A percentile compares a stretch with the other conserved stretches of the same genome.
Evolutionary conservation across 345 rosid genomes (phyloP).

Genomic region (Citrus hindsii): DNA sequence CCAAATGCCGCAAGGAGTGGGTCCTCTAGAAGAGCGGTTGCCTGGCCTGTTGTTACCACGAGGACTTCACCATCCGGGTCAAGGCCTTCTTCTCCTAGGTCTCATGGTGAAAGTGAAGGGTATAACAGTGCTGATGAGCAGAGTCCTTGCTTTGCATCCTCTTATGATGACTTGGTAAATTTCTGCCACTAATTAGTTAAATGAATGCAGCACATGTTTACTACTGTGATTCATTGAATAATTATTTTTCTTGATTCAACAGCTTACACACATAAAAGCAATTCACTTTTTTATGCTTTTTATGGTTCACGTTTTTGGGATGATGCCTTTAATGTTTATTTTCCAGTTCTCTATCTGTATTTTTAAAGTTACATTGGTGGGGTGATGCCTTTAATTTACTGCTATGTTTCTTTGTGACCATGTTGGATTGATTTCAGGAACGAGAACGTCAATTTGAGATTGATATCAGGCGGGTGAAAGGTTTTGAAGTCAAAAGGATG

Average conservation of each 20-base stretch:
- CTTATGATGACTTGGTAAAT: slow-evolving; percentile 74
- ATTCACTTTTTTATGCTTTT: background rate
- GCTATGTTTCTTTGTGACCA: background rate
- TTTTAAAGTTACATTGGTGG: background rate
- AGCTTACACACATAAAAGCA: background rate
- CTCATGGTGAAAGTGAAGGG: slow-evolving; percentile 87
- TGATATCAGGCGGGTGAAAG: slow-evolving; percentile 71
- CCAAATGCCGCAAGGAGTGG: slow-evolving; percentile 58
- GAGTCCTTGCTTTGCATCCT: slow-evolving; percentile 61
- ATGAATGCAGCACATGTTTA: background rate
- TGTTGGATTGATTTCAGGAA: slow-evolving; percentile 53
- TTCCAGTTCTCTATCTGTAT: background rate
- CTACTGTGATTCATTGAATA: background rate
- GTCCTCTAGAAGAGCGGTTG: slow-evolving; percentile 60
- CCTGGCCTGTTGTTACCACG: slow-evolving; percentile 71
- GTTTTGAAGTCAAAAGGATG: slow-evolving; percentile 88
- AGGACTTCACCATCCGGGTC: slow-evolving; percentile 86
- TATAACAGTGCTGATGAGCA: slow-evolving; percentile 99
- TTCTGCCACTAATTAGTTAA: background rate
- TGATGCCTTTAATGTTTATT: background rate
- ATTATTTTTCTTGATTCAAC: background rate
- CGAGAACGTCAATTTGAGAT: slow-evolving; percentile 89
- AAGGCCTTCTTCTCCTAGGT: slow-evolving; percentile 95
- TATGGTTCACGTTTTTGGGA: background rate
- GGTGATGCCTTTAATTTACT: background rate